A percentile compares a stretch with the other conserved stretches of the same genome.
These are phyloP conservation scores for Aspergillus egyptiacus DNA, from an alignment of 495 filamentous ascomycete genomes.

Conservation along the genomic window DNA sequence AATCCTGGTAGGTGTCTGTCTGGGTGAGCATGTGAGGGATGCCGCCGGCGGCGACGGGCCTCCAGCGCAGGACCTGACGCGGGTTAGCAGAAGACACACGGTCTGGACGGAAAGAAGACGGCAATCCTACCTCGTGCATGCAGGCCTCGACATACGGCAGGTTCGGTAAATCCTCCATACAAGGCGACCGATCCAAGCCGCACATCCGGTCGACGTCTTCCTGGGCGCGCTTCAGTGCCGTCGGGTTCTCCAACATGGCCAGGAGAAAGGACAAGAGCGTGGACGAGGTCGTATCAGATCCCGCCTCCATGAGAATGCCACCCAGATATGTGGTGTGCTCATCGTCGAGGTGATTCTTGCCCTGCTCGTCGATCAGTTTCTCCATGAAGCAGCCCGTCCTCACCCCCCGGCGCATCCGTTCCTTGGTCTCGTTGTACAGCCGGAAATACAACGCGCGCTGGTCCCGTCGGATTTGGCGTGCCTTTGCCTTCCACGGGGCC, in stretches of 20 bases:
- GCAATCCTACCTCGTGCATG: conserved; percentile 4
- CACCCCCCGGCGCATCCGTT: background rate
- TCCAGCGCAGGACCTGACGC: conserved; percentile 2
- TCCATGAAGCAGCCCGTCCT: conserved; percentile 3
- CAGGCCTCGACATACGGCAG: conserved; percentile 2
- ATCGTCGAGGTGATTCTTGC: background rate
- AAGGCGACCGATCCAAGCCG: background rate
- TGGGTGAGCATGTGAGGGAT: conserved; percentile 5
- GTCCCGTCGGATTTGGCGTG: background rate
- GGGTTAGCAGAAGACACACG: background rate
- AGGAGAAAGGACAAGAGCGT: conserved; percentile 2
- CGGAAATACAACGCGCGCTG: background rate
- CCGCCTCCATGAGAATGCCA: conserved; percentile 3
- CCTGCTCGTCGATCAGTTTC: conserved; percentile 1
- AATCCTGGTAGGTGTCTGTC: conserved; percentile 2
- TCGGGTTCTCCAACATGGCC: background rate
- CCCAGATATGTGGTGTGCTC: conserved; percentile 2
- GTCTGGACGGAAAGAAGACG: too few relatives aligned
- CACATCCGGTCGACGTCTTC: background rate
- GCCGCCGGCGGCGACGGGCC: conserved; percentile 1
- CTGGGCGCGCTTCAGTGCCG: background rate
- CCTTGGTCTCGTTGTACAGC: background rate
- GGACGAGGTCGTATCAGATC: conserved; percentile 2
- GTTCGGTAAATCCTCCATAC: background rate
- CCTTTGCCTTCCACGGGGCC: background rate